Conservation (phyloP, 305 asterid genomes). For the Fraxinus platypoda region DNA sequence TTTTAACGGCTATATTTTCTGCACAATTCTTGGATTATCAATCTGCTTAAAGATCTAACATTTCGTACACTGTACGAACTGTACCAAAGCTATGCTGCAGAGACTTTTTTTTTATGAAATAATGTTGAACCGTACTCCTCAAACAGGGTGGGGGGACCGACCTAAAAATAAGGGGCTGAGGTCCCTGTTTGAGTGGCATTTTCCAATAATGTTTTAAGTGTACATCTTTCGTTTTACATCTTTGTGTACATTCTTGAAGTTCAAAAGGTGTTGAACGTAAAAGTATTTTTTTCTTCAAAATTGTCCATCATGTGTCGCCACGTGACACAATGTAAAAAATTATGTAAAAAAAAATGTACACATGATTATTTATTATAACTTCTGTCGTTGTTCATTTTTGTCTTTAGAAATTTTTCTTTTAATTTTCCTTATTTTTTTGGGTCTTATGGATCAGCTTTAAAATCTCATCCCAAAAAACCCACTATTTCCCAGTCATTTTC, state of each 20-base stretch:
- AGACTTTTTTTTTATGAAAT: neutral
- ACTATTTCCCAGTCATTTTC: neutral
- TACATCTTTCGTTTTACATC: no score
- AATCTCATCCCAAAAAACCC: neutral
- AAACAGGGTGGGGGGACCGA: no score
- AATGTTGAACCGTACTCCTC: no score
- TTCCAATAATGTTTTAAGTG: no score
- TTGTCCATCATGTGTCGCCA: no score
- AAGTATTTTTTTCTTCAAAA: no score
- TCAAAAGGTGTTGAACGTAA: no score
- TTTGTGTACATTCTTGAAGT: no score
- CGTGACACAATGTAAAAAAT: no score
- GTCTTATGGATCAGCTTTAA: neutral
- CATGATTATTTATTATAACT: neutral
- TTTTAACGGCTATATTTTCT: neutral
- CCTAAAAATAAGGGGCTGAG: no score
- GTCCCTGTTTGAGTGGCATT: no score
- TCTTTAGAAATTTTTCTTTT: neutral
- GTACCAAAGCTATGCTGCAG: neutral
- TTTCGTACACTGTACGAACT: neutral
- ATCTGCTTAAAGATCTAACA: neutral
- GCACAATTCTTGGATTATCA: neutral
- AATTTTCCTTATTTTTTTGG: neutral
- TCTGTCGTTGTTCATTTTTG: neutral
- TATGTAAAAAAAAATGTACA: no score